Evolutionary conservation across 2,329 filamentous ascomycete genomes (phyloP).

Genomic region (Mycosphaerella sp.): DNA sequence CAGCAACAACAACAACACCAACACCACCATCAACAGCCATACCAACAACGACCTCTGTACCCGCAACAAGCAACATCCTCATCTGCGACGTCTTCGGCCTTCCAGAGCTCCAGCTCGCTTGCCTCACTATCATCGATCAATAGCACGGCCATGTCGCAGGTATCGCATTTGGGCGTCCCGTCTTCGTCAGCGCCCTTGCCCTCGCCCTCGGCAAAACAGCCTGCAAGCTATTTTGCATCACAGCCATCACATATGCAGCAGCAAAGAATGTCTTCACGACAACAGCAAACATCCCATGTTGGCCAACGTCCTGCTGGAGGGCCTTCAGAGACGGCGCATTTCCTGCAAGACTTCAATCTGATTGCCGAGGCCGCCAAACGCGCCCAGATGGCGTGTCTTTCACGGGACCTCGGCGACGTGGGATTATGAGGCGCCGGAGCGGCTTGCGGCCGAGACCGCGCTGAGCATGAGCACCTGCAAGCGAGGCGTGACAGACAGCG

Average conservation of each 20-base stretch:
- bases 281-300: conserved; percentile 29
- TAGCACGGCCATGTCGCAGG: conserved; percentile 21
- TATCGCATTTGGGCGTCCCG: conserved; percentile 31
- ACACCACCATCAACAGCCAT: conserved; percentile 23
- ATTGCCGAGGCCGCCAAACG: conserved; percentile 89
- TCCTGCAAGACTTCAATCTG: conserved; percentile 74
- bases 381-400: conserved; percentile 81
- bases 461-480: not conserved
- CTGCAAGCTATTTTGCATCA: conserved; percentile 28
- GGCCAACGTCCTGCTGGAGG: conserved; percentile 30
- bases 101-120: conserved; percentile 40
- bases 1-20: conserved; percentile 22
- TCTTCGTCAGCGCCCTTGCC: conserved; percentile 30
- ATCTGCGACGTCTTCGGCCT: conserved; percentile 31
- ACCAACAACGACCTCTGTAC: conserved; percentile 30
- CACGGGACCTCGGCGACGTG: conserved; percentile 75
- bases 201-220: conserved; percentile 31
- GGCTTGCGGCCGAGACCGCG: not conserved
- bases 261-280: conserved; percentile 24
- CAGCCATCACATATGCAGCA: conserved; percentile 30
- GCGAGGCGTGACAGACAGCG: not conserved
- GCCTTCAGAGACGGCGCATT: conserved; percentile 48
- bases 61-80: conserved; percentile 27
- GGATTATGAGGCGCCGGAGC: conserved; percentile 33
- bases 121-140: conserved; percentile 33